Evolutionary conservation across 140 eudicot genomes (phyloP).

Genomic region (Ambrosia hybrid): DNA sequence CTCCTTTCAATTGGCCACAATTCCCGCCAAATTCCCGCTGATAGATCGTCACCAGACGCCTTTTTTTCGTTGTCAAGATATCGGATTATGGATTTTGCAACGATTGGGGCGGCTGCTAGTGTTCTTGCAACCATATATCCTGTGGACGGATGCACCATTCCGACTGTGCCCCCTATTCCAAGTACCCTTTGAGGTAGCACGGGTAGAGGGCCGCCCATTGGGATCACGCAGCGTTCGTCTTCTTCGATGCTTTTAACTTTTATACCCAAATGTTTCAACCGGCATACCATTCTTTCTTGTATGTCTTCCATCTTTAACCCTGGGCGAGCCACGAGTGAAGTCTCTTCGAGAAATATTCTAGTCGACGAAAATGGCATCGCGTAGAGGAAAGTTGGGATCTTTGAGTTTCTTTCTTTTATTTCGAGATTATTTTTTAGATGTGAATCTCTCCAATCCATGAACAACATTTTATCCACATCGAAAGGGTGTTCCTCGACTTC

Average conservation of each 20-base stretch:
- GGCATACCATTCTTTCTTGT: slow-evolving; percentile 91
- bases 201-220: slow-evolving; percentile 99
- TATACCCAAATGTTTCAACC: slow-evolving; percentile 86
- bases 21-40: slow-evolving; percentile 77
- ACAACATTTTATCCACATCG: slow-evolving; percentile 88
- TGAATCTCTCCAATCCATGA: slow-evolving; percentile 99
- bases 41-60: slow-evolving; percentile 51
- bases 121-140: slow-evolving; percentile 99
- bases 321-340: slow-evolving; percentile 97
- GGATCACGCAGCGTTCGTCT: slow-evolving; percentile 88
- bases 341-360: slow-evolving; percentile 88
- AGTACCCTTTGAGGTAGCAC: slow-evolving; percentile 91
- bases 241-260: slow-evolving; percentile 90
- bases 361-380: slow-evolving; percentile 95
- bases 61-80: slow-evolving; percentile 58
- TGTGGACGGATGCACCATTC: slow-evolving; percentile 99
- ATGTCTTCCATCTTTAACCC: slow-evolving; percentile 83
- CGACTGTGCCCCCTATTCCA: slow-evolving; percentile 98
- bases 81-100: slow-evolving; percentile 77
- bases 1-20: slow-evolving; percentile 95
- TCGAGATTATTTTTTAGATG: slow-evolving; percentile 62
- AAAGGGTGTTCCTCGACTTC: slow-evolving; percentile 97
- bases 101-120: slow-evolving; percentile 89
- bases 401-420: slow-evolving; percentile 65
- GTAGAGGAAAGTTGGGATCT: slow-evolving; percentile 89